These are phyloP conservation scores for Trichophyton rubrum DNA, from an alignment of 2,329 filamentous ascomycete species.

Conservation along the genomic window DNA sequence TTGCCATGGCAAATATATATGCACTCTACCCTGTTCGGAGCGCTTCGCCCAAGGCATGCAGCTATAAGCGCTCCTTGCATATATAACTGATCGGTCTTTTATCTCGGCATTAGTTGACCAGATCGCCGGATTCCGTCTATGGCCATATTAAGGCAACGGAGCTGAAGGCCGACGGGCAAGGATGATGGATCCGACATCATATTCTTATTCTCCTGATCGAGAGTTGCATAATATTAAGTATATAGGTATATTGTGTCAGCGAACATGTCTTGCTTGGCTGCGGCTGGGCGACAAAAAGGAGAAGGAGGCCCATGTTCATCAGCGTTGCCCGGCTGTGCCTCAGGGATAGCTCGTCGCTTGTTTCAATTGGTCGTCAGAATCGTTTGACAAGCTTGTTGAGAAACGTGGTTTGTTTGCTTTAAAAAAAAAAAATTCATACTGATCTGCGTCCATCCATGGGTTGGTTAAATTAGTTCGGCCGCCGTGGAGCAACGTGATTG, in stretches of 20 bases:
- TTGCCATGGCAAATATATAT: background rate
- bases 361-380: background rate
- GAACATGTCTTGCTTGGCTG: no score
- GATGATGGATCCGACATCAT: background rate
- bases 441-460: background rate
- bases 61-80: background rate
- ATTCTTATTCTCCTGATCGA: background rate
- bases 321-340: background rate
- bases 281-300: background rate
- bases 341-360: background rate
- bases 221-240: background rate
- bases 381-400: conserved; percentile 3
- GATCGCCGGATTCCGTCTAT: background rate
- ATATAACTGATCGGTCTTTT: background rate
- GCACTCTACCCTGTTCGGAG: background rate
- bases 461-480: no score
- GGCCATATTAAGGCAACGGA: background rate
- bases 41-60: background rate
- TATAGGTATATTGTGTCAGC: no score
- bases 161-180: background rate
- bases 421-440: background rate
- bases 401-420: conserved; percentile 2
- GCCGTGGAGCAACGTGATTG: background rate
- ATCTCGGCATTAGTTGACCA: background rate
- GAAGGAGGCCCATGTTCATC: no score